Conservation (phyloP, 257 asterid species). For the Phtheirospermum japonicum region DNA sequence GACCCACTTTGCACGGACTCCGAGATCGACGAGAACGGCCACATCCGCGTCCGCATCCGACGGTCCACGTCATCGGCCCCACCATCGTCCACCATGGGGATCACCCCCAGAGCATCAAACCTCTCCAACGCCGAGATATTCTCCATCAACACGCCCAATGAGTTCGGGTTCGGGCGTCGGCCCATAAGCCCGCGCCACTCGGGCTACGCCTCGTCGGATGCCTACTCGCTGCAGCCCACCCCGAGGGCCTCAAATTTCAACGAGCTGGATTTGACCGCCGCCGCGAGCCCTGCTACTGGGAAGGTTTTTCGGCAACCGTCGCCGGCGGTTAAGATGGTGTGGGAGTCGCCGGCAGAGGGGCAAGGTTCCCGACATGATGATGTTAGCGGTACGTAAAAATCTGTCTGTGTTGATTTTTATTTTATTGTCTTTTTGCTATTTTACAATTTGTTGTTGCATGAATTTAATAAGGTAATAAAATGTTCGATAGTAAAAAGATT, state of each 20-base stretch:
- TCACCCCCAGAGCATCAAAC: conserved; percentile 62
- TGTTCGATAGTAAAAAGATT: no score
- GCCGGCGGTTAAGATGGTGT: conserved; percentile 41
- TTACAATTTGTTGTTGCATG: not conserved
- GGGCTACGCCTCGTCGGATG: conserved; percentile 67
- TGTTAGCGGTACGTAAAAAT: conserved; percentile 46
- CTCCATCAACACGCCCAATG: conserved; percentile 57
- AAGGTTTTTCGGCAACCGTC: conserved; percentile 44
- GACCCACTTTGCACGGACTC: conserved; percentile 72
- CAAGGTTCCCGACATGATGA: conserved; percentile 28
- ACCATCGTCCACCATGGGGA: conserved; percentile 51
- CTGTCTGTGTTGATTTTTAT: not conserved
- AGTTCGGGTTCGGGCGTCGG: conserved; percentile 48
- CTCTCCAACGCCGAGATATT: conserved; percentile 62
- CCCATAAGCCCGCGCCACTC: conserved; percentile 58
- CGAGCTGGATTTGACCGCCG: conserved; percentile 38
- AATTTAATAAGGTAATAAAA: no score
- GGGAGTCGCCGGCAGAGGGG: conserved; percentile 51
- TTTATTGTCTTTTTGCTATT: not conserved
- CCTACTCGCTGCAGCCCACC: conserved; percentile 70
- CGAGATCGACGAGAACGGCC: conserved; percentile 50
- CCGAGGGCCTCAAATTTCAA: conserved; percentile 62
- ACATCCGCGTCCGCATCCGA: conserved; percentile 59
- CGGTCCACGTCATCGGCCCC: conserved; percentile 61
- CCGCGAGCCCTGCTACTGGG: conserved; percentile 39